Evolutionary conservation across 1,284 basidiomycete species (phyloP).

Genomic region (Apiotrichum siamense): DNA sequence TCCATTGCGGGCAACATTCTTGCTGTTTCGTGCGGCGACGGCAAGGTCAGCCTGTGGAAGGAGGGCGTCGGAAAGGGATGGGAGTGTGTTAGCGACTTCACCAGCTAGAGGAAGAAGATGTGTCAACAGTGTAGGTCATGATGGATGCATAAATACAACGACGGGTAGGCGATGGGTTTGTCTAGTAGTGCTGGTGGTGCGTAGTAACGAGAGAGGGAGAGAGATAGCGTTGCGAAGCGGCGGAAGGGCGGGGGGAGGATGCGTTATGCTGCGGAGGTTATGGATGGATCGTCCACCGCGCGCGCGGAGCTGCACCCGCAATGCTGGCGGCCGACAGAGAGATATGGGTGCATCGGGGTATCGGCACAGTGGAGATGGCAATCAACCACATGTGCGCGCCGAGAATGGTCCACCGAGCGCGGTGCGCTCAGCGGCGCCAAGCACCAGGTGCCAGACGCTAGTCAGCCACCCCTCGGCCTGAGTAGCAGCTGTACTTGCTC

Average conservation of each 20-base stretch:
- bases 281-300: too few species aligned
- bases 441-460: too few species aligned
- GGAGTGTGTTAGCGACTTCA: conserved; percentile 94
- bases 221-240: background rate
- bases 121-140: conserved; percentile 1
- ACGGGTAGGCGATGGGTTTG: background rate
- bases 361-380: too few species aligned
- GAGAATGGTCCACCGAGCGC: too few species aligned
- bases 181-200: background rate
- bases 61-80: conserved; percentile 92
- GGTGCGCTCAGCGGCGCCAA: too few species aligned
- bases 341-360: too few species aligned
- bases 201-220: background rate
- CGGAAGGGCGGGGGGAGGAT: background rate
- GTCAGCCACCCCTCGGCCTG: too few species aligned
- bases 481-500: too few species aligned
- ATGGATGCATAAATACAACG: conserved; percentile 17
- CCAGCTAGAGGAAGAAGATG: conserved; percentile 52
- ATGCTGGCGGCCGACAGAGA: too few species aligned
- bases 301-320: too few species aligned
- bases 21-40: conserved; percentile 95
- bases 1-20: conserved; percentile 92
- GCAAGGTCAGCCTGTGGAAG: conserved; percentile 97
- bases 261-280: too few species aligned
- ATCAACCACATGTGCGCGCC: too few species aligned